phyloP scores from a whole-genome alignment of 345 rosid species.

The Eucalyptus guilfoylei region DNA sequence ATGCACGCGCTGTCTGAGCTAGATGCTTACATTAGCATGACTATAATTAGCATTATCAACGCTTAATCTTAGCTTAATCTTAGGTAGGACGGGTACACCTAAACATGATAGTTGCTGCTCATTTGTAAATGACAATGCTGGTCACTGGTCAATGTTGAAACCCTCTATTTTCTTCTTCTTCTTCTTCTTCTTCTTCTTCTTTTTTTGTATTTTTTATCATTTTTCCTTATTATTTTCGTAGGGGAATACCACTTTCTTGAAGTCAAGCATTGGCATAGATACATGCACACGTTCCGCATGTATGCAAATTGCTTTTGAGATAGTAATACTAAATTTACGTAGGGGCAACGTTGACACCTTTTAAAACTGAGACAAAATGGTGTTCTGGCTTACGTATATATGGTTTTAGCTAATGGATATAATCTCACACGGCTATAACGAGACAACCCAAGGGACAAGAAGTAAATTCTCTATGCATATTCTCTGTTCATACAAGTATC shows the following conservation, averaged over 20 bases:
- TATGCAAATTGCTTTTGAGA: background rate
- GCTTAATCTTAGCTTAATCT: background rate
- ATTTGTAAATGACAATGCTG: background rate
- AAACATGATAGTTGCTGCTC: background rate
- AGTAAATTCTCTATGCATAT: background rate
- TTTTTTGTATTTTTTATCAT: background rate
- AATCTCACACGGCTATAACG: background rate
- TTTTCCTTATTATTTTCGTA: background rate
- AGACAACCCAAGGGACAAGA: background rate
- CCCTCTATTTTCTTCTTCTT: background rate
- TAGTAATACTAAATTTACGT: background rate
- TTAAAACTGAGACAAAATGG: background rate
- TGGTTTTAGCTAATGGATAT: background rate
- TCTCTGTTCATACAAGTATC: background rate
- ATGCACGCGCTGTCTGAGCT: background rate
- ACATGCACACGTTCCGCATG: background rate
- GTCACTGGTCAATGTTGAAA: background rate
- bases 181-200: accelerated
- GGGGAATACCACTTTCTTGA: background rate
- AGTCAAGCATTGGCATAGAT: background rate
- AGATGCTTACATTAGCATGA: background rate
- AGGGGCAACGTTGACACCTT: background rate
- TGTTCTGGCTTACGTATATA: background rate
- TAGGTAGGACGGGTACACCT: background rate
- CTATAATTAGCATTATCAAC: background rate